Percentiles rank a stretch among this genome's conserved stretches.
Evolutionary conservation across 2,329 filamentous ascomycete species (phyloP).

Genomic region (Periglandula ipomoeae): DNA sequence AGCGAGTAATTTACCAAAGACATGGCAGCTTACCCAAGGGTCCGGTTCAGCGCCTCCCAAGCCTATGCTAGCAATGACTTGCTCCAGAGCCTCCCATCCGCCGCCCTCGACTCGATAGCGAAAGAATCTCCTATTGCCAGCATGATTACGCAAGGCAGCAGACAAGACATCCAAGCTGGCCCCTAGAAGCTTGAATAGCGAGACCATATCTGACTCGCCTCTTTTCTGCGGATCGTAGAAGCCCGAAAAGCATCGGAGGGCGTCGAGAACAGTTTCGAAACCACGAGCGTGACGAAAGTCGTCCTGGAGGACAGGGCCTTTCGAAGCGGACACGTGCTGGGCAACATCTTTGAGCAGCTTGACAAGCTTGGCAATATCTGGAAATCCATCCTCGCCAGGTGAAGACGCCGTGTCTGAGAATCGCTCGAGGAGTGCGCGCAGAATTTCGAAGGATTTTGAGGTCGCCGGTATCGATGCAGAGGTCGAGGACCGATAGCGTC

Average conservation of each 20-base stretch:
- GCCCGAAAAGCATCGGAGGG: slow-evolving; percentile 62
- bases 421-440: slow-evolving; percentile 44
- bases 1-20: slow-evolving; percentile 74
- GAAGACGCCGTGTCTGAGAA: slow-evolving; percentile 27
- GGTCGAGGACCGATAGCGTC: slow-evolving; percentile 56
- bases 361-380: slow-evolving; percentile 38
- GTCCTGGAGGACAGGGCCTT: slow-evolving; percentile 53
- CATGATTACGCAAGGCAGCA: slow-evolving; percentile 65
- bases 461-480: slow-evolving; percentile 47
- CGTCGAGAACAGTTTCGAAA: slow-evolving; percentile 63
- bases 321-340: slow-evolving; percentile 46
- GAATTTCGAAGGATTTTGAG: slow-evolving; percentile 52
- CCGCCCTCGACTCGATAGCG: slow-evolving; percentile 63
- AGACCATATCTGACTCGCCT: slow-evolving; percentile 51
- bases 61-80: slow-evolving; percentile 60
- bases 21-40: slow-evolving; percentile 56
- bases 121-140: slow-evolving; percentile 85
- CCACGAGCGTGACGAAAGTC: slow-evolving; percentile 74
- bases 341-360: slow-evolving; percentile 56
- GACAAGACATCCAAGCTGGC: slow-evolving; percentile 65
- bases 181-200: slow-evolving; percentile 61
- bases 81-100: slow-evolving; percentile 70
- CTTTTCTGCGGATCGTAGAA: slow-evolving; percentile 63
- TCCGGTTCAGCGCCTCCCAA: slow-evolving; percentile 58
- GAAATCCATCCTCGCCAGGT: slow-evolving; percentile 32